Evolutionary conservation across 2,329 filamentous ascomycete species (phyloP).

Genomic region (Coleophoma cylindrospora): DNA sequence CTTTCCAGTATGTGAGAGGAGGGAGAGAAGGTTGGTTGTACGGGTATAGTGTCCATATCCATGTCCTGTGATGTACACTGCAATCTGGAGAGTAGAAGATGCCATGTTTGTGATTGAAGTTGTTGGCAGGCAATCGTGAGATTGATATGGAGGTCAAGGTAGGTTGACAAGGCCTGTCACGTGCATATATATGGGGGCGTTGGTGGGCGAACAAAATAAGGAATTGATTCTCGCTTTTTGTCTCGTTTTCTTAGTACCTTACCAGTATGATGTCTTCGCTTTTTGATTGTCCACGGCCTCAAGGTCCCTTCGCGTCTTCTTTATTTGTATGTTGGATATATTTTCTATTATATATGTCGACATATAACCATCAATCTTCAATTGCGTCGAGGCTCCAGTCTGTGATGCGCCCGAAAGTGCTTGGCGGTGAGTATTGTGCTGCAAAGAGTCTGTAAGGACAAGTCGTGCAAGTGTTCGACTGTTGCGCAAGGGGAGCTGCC

Average conservation of each 20-base stretch:
- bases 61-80: constrained; percentile 7
- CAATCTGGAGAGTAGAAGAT: constrained; percentile 11
- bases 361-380: not conserved
- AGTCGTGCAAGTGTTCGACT: too few relatives aligned
- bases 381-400: not conserved
- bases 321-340: not conserved
- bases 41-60: constrained; percentile 21
- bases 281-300: too few relatives aligned
- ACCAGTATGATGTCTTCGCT: too few relatives aligned
- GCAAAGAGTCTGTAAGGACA: too few relatives aligned
- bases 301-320: not conserved
- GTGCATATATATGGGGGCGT: not conserved
- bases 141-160: too few relatives aligned
- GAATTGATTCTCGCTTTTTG: too few relatives aligned
- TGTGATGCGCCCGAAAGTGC: not conserved
- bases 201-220: not conserved
- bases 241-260: too few relatives aligned
- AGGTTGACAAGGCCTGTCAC: too few relatives aligned
- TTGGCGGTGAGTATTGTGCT: not conserved
- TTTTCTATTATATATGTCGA: not conserved
- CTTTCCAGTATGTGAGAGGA: constrained; percentile 12
- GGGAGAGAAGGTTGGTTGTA: constrained; percentile 32
- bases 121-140: not conserved
- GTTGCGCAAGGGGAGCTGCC: too few relatives aligned
- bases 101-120: not conserved